phyloP scores from a whole-genome alignment of 2,329 filamentous ascomycete species.

The Delphinella strobiligena region DNA sequence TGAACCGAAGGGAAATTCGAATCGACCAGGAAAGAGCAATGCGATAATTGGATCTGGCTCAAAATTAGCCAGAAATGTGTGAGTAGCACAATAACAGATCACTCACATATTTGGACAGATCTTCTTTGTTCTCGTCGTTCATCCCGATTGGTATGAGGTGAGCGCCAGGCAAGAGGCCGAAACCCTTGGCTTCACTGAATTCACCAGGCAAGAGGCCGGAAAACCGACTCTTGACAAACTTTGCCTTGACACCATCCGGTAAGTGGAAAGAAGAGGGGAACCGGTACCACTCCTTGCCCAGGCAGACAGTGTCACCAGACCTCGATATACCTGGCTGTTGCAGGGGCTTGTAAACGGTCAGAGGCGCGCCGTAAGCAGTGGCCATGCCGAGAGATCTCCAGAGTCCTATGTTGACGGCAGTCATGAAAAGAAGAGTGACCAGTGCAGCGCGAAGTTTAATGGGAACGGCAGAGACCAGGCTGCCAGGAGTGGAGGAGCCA shows the following conservation, averaged over 20 bases:
- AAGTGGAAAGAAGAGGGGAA: slow-evolving; percentile 91
- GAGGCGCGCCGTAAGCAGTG: slow-evolving; percentile 71
- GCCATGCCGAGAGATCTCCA: slow-evolving; percentile 66
- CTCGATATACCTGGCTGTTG: slow-evolving; percentile 42
- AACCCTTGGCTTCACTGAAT: slow-evolving; percentile 64
- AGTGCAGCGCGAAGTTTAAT: slow-evolving; percentile 55
- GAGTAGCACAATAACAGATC: neutral
- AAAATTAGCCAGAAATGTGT: slow-evolving; percentile 12
- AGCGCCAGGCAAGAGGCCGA: slow-evolving; percentile 69
- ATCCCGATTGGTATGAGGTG: slow-evolving; percentile 73
- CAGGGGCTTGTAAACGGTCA: slow-evolving; percentile 58
- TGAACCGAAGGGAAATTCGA: slow-evolving; percentile 57
- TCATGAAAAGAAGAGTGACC: slow-evolving; percentile 36
- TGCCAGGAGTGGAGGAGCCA: slow-evolving; percentile 56
- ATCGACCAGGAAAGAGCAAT: slow-evolving; percentile 79
- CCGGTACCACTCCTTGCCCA: slow-evolving; percentile 97
- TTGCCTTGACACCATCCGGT: slow-evolving; percentile 69
- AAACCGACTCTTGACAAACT: slow-evolving; percentile 87
- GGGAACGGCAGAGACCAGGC: slow-evolving; percentile 59
- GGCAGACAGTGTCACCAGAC: slow-evolving; percentile 62
- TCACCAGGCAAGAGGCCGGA: slow-evolving; percentile 79
- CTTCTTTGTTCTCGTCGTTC: slow-evolving; percentile 86
- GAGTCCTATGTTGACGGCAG: slow-evolving; percentile 52
- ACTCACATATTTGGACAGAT: slow-evolving; percentile 70
- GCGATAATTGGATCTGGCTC: slow-evolving; percentile 50